Base-by-base conservation (phyloP, 129 eudicot genomes). In the Centrapalus pauciflorus region DNA sequence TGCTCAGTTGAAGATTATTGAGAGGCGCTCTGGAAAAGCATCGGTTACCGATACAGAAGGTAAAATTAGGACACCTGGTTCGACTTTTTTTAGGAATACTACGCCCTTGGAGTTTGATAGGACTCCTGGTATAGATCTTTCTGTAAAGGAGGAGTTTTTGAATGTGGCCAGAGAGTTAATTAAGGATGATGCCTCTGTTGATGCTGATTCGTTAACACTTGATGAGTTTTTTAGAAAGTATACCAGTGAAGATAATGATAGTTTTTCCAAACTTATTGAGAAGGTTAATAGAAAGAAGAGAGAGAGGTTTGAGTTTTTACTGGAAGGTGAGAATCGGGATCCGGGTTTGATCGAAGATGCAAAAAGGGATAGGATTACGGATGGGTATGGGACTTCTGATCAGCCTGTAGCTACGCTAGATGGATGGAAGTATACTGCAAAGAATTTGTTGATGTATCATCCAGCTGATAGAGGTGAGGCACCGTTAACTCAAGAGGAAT, bases 361-460 rank as follows among this genome's bases (percentile, higher is more conserved):
- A 7, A 85, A 85, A 74, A 72, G 79, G 69, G 95, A 79, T 58
- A 73, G 81, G 55, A 67, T 80, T 58, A 92, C 98, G 0, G 98
- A 92, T 70, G 98, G 98, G 23, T 92, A 83, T 25, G 98, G 98
- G 4, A 83, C 96, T 26, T 88, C 98, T 1, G 84, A 85, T 81
- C 98, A 92, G 89, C 98, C 98, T 0, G 72, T 75, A 24, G 78
- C 83, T 25, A 92, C 87, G 0, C 77, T 92, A 55, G 87, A 85
- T 28, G 89, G 98, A 26, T 92, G 98, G 96, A 85, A 88, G 2
- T 92, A 87, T 45, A 79, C 83, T 0, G 90, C 98, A 0, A 92
- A 92, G 85, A 92, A 92, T 81, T 61, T 88, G 77, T 52, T 92
- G 64, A 92, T 92, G 98, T 92, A 92, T 78, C 96, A 92, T 75